Base-by-base conservation (phyloP, 1,284 basidiomycete genomes). In the Flammula alnicola region DNA sequence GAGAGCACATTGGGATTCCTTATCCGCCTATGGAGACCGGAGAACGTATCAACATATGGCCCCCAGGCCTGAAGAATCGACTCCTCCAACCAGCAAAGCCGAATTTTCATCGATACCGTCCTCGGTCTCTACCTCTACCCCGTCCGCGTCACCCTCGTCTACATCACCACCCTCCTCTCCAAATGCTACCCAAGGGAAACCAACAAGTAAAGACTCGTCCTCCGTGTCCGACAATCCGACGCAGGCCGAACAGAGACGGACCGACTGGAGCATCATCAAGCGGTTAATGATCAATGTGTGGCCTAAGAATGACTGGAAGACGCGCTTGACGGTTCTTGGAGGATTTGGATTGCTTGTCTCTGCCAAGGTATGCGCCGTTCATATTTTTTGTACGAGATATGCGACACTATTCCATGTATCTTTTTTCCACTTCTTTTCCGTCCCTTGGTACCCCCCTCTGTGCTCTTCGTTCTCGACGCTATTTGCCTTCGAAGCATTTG, bases 291-390 rank as follows among this genome's bases (percentile, higher is more conserved):
- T 75, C 22, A 86, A 90, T 54, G 81, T 91, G 20, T 91, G 88
- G 88, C 88, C 88, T 3, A 80, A 80, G 61, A 72, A 84, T 56
- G 88, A 91, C 61, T 90, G 88, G 88, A 81, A 74, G 49, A 88
- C 86, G 16, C 75, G 84, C 55, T 75, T 81, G 39, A 83, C 95
- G 4, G 96, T 99, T 4, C 60, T 98, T 0, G 67, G 91, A 4
- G 97, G 97, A 0, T 81, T 99, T 39, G 79, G 75, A 0, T 71
- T 99, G 47, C 76, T 99, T 29, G 77, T 98, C 29, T 77, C 82
- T 5, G 95, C 93, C 46, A 99, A 99, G 81, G 91, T 95, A 54
- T 45, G 72, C 64, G 9, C 22, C 4, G 23, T 22, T 17, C 3
- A 3, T 47, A 10, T 31, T 35, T 35, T 40, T 56, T 46, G 44